Evolutionary conservation across 345 rosid species (phyloP).

Genomic region (Psidium guajava): DNA sequence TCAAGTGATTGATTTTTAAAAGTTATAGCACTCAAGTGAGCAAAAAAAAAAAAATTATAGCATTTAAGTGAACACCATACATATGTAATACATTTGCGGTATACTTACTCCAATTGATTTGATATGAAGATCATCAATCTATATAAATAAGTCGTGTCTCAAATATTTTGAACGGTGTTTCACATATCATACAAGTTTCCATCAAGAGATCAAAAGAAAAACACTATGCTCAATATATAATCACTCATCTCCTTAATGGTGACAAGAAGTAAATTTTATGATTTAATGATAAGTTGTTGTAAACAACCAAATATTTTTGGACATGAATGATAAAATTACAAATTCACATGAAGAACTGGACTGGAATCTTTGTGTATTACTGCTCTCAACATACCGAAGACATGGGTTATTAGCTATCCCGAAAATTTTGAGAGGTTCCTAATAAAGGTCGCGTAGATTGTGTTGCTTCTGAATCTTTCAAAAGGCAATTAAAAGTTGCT

Average conservation of each 20-base stretch:
- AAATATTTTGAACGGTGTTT: background rate
- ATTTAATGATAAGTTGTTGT: background rate
- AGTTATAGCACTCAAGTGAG: too few relatives aligned
- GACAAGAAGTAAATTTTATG: background rate
- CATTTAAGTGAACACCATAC: too few relatives aligned
- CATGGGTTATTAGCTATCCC: background rate
- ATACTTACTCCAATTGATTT: too few relatives aligned
- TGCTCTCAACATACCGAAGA: background rate
- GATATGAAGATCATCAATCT: background rate
- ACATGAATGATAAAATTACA: background rate
- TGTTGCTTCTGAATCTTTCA: too few relatives aligned
- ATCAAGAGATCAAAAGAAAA: background rate
- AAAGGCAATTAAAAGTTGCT: too few relatives aligned
- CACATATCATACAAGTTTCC: background rate
- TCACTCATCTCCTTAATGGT: background rate
- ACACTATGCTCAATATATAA: background rate
- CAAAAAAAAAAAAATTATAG: too few relatives aligned
- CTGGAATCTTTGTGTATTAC: background rate
- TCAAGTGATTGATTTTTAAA: too few relatives aligned
- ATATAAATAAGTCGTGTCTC: background rate
- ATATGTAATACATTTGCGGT: too few relatives aligned
- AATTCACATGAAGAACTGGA: background rate
- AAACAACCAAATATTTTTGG: background rate
- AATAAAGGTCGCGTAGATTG: background rate
- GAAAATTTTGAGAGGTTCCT: background rate